These are phyloP conservation scores for Boletus subcaerulescens DNA, from an alignment of 768 basidiomycete species.

Conservation along the genomic window DNA sequence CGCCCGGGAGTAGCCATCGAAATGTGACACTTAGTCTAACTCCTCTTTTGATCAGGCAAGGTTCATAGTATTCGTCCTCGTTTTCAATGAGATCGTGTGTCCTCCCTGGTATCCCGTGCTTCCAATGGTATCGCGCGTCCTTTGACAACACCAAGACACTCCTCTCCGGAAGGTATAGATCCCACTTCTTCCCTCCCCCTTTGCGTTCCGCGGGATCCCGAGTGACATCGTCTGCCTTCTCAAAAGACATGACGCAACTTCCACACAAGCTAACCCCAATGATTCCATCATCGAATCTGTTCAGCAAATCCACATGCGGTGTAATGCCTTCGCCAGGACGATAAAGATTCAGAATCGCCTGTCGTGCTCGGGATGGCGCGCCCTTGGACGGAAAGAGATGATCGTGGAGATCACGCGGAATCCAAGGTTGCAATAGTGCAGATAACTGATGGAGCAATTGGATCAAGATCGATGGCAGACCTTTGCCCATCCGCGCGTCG, in stretches of 20 bases:
- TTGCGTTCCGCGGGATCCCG: constrained; percentile 1
- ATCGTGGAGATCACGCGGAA: constrained; percentile 48
- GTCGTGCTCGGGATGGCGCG: constrained; percentile 52
- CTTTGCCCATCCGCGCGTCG: constrained; percentile 29
- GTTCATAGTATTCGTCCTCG: constrained; percentile 18
- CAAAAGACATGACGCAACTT: constrained; percentile 79
- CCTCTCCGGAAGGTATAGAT: constrained; percentile 72
- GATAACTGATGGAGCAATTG: constrained; percentile 53
- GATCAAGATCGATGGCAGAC: constrained; percentile 56
- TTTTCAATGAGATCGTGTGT: constrained; percentile 56
- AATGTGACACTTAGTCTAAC: constrained; percentile 79
- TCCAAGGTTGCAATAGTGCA: constrained; percentile 42
- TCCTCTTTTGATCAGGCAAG: constrained; percentile 47
- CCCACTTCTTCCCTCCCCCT: constrained; percentile 17
- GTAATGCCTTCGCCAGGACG: constrained; percentile 85
- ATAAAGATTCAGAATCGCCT: constrained; percentile 91
- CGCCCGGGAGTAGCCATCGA: constrained; percentile 82
- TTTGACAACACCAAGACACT: constrained; percentile 76
- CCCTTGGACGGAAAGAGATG: constrained; percentile 57
- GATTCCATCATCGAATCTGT: constrained; percentile 86
- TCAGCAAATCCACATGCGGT: constrained; percentile 82
- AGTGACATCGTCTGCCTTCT: constrained; percentile 21
- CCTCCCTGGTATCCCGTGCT: constrained; percentile 77
- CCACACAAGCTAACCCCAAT: constrained; percentile 81
- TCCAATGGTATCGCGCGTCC: constrained; percentile 83